Conservation (phyloP, 2,329 filamentous ascomycete species). For the Exserohilum turcica region DNA sequence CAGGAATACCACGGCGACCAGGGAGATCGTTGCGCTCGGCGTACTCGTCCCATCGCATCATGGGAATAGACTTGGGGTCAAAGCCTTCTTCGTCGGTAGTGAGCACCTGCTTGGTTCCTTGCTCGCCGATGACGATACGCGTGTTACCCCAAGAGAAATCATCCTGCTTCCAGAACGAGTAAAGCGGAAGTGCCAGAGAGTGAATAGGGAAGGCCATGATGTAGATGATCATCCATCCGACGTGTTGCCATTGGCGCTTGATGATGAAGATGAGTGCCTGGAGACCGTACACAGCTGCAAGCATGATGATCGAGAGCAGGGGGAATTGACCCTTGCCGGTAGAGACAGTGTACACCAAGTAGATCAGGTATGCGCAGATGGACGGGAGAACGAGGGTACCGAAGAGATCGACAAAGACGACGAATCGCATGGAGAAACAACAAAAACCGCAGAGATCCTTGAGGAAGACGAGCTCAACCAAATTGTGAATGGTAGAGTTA, state of each 20-base stretch:
- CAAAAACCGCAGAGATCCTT: conserved; percentile 98
- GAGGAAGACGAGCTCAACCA: conserved; percentile 86
- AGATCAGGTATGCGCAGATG: conserved; percentile 83
- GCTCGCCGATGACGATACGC: conserved; percentile 93
- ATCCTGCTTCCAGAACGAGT: conserved; percentile 99
- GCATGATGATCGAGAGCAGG: conserved; percentile 82
- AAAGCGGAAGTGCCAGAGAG: conserved; percentile 86
- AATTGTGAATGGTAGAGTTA: conserved; percentile 97
- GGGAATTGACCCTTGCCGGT: conserved; percentile 76
- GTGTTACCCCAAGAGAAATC: conserved; percentile 99
- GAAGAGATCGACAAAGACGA: conserved; percentile 91
- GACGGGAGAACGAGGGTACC: conserved; percentile 92
- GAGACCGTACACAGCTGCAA: conserved; percentile 91
- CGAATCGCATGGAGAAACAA: conserved; percentile 96
- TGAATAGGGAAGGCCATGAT: conserved; percentile 94
- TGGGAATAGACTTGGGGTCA: conserved; percentile 88
- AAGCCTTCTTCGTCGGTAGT: conserved; percentile 82
- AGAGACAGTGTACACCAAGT: conserved; percentile 81
- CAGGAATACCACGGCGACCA: conserved; percentile 75
- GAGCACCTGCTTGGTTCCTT: conserved; percentile 87
- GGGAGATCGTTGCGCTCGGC: conserved; percentile 84
- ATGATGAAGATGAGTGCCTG: conserved; percentile 96
- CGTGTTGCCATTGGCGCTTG: conserved; percentile 96
- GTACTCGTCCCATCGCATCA: conserved; percentile 98
- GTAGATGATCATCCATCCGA: conserved; percentile 99